Evolutionary conservation across 1,284 basidiomycete species (phyloP), one percentile per base, ranked within the genome.

Genomic region (Rhodotorula mucilaginosa): DNA sequence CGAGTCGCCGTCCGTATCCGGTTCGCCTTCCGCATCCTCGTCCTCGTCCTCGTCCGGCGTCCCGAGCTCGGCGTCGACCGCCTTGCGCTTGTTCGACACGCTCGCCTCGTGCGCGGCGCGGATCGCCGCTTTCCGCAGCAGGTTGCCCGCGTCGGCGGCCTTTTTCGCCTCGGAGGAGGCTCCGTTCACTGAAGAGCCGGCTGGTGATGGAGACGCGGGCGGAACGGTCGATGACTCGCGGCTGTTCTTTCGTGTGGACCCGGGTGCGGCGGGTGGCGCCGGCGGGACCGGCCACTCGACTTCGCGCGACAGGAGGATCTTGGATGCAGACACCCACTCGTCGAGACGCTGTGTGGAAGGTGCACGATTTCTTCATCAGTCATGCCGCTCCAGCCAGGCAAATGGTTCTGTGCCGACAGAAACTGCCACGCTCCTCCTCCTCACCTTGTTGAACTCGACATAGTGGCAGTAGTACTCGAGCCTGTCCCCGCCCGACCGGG

Each of bases 381-480:
- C 39, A 44, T 44, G 39, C 39, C 39, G 39, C 39, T 44, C 39
- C 39, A 44, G 39, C 39, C 39, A 13, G 39, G 12, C 39, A n/a
- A 44, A 2, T 12, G 39, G 6, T 44, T 44, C 39, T 7, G 10
- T 44, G 39, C 39, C 39, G 39, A 44, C 47, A 8, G 15, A 31
- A 15, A 54, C 26, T 2, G 34, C 10, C 34, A 49, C 13, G 49
- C 52, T 46, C 47, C 16, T 16, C 47, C n/a, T 16, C 57, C 68
- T 52, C 56, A 78, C 78, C 78, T 97, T 97, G 85, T 97, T 98
- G 86, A 97, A 97, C 78, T 92, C 88, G 79, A 96, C 92, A 88
- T 95, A 98, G 80, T 98, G 95, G 51, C 97, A 92, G 80, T 97
- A 98, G 84, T 90, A 97, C 81, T 98, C 94, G 79, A 88, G 86